A percentile compares a stretch with the other conserved stretches of the same genome.
Conservation (phyloP, 176 grass and related monocot genomes). For the Lolium multiflorum region DNA sequence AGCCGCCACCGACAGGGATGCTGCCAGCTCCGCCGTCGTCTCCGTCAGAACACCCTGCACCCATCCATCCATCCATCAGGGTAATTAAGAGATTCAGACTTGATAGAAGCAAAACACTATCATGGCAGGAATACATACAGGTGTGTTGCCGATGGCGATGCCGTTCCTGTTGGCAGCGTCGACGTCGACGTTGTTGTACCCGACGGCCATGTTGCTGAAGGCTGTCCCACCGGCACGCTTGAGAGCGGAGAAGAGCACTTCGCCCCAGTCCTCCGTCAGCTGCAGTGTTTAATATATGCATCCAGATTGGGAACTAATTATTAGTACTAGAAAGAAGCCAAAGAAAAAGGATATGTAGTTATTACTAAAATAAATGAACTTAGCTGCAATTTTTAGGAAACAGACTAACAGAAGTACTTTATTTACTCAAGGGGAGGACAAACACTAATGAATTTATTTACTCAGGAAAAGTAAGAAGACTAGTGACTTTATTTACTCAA, state of each 20-base stretch:
- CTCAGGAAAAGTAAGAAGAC: no score
- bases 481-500: no score
- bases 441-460: no score
- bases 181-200: conserved; percentile 94
- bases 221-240: conserved; percentile 79
- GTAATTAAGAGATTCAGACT: background rate
- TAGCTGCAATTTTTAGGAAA: no score
- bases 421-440: no score
- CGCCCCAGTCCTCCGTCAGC: conserved; percentile 96
- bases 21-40: conserved; percentile 77
- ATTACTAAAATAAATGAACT: background rate
- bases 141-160: conserved; percentile 87
- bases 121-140: conserved; percentile 35
- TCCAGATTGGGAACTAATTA: background rate
- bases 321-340: background rate
- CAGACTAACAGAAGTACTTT: no score
- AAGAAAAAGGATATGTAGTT: background rate
- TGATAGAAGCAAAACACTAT: background rate
- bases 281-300: background rate
- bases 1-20: conserved; percentile 8
- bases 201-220: conserved; percentile 99
- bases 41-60: conserved; percentile 88
- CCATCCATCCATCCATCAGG: background rate
- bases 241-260: conserved; percentile 93
- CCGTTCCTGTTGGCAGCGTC: conserved; percentile 74